phyloP scores from a whole-genome alignment of 106 monocot species.

The Dendrobium catenatum region DNA sequence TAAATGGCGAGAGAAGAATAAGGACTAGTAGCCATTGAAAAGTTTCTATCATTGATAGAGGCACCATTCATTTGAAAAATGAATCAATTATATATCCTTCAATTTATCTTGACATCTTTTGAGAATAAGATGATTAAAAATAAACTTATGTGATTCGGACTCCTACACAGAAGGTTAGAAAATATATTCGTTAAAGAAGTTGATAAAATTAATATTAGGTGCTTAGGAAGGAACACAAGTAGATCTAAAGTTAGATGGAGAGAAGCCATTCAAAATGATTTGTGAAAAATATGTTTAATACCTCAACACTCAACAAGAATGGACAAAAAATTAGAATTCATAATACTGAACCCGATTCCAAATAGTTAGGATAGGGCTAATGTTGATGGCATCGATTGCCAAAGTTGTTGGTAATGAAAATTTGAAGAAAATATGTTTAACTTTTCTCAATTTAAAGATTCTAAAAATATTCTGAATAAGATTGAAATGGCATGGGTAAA shows the following conservation, averaged over 20 bases:
- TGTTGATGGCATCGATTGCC: neutral
- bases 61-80: neutral
- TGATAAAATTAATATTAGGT: neutral
- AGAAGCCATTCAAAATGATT: neutral
- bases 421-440: constrained; percentile 2
- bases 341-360: neutral
- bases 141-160: neutral
- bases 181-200: neutral
- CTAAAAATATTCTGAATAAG: neutral
- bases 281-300: neutral
- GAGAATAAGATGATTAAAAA: neutral
- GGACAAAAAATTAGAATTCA: neutral
- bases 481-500: neutral
- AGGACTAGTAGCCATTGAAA: neutral
- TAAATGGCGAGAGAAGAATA: neutral
- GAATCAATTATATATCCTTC: neutral
- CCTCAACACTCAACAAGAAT: neutral
- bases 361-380: neutral
- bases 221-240: neutral
- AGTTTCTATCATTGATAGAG: neutral
- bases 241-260: neutral
- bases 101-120: neutral
- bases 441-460: neutral
- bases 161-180: too few relatives aligned
- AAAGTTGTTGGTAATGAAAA: neutral